Evolutionary conservation across 2,329 filamentous ascomycete genomes (phyloP).

Genomic region (Phaeosphaeria sp.): DNA sequence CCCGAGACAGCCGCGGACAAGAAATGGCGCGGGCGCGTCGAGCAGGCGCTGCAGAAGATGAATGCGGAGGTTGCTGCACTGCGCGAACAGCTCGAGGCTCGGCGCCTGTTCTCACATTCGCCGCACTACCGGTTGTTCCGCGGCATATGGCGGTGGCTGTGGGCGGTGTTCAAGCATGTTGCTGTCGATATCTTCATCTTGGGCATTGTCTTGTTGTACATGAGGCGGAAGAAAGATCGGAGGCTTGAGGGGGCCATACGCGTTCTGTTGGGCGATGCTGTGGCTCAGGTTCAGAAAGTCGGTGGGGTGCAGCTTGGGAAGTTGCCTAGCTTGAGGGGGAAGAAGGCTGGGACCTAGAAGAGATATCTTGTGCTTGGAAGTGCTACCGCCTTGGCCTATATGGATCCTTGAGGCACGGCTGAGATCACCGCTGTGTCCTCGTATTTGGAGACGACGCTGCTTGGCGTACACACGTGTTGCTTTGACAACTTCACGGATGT

Average conservation of each 20-base stretch:
- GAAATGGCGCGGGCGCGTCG: constrained; percentile 82
- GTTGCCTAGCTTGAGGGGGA: constrained; percentile 27
- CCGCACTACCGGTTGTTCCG: constrained; percentile 67
- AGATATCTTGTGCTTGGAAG: background rate
- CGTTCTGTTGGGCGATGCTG: constrained; percentile 62
- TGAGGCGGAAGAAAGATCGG: constrained; percentile 74
- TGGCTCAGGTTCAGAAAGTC: constrained; percentile 47
- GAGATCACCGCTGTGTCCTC: background rate
- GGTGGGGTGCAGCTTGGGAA: constrained; percentile 33
- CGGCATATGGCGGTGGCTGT: constrained; percentile 57
- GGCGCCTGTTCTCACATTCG: constrained; percentile 73
- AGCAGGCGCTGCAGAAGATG: constrained; percentile 84
- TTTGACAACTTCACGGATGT: no score
- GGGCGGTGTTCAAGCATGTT: constrained; percentile 80
- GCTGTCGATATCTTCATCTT: constrained; percentile 74
- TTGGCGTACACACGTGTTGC: no score
- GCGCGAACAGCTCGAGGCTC: constrained; percentile 84
- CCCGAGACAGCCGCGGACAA: constrained; percentile 46
- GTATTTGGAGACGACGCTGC: background rate
- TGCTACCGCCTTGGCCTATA: background rate
- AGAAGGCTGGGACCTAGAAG: constrained; percentile 10
- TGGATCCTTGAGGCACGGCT: background rate
- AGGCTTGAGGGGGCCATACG: constrained; percentile 77
- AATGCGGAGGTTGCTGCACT: constrained; percentile 92
- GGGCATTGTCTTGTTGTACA: constrained; percentile 71